Percentiles rank a stretch among this genome's conserved stretches.
Conservation (phyloP, 768 basidiomycete genomes). For the Hypsizygus marmoreus region DNA sequence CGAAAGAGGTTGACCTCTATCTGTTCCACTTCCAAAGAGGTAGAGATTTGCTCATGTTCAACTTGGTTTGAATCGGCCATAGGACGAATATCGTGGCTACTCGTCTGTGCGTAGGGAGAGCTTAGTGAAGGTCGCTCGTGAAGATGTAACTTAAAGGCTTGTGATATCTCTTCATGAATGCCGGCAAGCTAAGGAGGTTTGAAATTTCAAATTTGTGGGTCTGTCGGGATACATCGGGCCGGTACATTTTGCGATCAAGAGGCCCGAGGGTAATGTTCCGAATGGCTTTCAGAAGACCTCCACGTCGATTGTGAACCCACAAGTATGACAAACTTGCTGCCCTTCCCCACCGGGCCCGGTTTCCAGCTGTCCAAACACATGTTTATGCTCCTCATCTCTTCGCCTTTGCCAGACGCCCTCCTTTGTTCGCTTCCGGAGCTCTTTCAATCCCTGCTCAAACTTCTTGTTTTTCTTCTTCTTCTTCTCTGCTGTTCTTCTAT, state of each 20-base stretch:
- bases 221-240: too few species aligned
- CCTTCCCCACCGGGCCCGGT: constrained; percentile 53
- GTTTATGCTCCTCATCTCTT: constrained; percentile 62
- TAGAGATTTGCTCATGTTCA: constrained; percentile 70
- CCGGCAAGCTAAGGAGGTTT: too few species aligned
- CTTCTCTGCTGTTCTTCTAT: constrained; percentile 16
- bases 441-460: constrained; percentile 87
- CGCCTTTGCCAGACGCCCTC: constrained; percentile 29
- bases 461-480: constrained; percentile 65
- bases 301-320: constrained; percentile 90
- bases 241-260: too few species aligned
- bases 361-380: constrained; percentile 71
- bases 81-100: too few species aligned
- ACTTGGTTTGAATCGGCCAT: constrained; percentile 45
- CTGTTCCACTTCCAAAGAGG: constrained; percentile 75
- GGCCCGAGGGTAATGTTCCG: too few species aligned
- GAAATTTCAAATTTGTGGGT: too few species aligned
- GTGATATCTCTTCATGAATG: too few species aligned
- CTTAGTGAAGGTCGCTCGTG: too few species aligned
- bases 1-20: constrained; percentile 75
- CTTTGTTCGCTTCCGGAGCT: constrained; percentile 34
- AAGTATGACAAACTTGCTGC: constrained; percentile 81
- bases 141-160: too few species aligned
- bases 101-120: too few species aligned
- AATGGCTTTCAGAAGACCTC: constrained; percentile 80